phyloP scores from a whole-genome alignment of 352 stramenopile species.

The Globisporangium uncinulatum region DNA sequence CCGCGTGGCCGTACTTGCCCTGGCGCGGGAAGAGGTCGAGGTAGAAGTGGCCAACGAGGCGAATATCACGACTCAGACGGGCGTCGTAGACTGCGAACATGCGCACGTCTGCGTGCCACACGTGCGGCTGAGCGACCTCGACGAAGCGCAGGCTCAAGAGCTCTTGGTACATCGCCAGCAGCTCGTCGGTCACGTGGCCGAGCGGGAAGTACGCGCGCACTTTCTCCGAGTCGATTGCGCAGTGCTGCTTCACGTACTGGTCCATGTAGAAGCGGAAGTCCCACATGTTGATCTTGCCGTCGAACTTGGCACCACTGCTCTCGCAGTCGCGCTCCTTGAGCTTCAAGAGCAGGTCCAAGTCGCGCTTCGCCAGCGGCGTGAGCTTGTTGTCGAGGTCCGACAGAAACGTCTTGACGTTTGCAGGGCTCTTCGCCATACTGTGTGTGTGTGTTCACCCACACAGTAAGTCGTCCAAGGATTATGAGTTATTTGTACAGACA shows the following conservation, averaged over 20 bases:
- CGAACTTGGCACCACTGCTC: constrained; percentile 48
- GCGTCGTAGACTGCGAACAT: constrained; percentile 85
- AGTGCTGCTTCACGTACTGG: constrained; percentile 83
- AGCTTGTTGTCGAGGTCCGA: constrained; percentile 74
- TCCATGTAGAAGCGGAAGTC: constrained; percentile 90
- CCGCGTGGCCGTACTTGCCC: constrained; percentile 86
- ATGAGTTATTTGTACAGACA: too few species aligned
- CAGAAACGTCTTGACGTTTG: constrained; percentile 64
- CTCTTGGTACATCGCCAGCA: constrained; percentile 87
- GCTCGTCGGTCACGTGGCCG: constrained; percentile 77
- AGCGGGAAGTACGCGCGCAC: constrained; percentile 88
- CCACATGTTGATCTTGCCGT: constrained; percentile 89
- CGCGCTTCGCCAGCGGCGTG: constrained; percentile 68
- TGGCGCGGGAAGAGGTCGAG: constrained; percentile 82
- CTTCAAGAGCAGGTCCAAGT: constrained; percentile 63
- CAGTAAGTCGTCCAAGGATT: too few species aligned
- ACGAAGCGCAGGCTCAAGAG: constrained; percentile 82
- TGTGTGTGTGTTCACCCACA: constrained; percentile 3
- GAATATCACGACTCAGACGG: constrained; percentile 35
- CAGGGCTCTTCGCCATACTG: constrained; percentile 65
- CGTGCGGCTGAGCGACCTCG: constrained; percentile 69
- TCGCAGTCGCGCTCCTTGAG: constrained; percentile 66
- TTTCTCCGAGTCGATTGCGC: constrained; percentile 81
- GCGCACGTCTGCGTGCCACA: constrained; percentile 87
- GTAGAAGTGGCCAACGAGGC: constrained; percentile 85